A percentile compares a stretch with the other conserved stretches of the same genome.
phyloP scores from a whole-genome alignment of 1,284 basidiomycete genomes.

The Termitomyces sp. region DNA sequence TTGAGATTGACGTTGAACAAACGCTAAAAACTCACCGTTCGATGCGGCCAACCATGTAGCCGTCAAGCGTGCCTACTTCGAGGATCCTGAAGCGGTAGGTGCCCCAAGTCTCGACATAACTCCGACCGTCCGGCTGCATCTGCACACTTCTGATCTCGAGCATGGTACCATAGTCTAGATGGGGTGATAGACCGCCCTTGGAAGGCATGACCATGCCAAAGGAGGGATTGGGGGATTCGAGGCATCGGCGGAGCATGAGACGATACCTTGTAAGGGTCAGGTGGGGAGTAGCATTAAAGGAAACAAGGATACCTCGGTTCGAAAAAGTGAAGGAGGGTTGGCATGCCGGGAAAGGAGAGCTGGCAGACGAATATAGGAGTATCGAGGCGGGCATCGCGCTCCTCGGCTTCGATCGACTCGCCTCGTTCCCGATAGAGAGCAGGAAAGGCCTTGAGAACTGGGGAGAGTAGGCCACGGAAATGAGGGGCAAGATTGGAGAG shows the following conservation, averaged over 20 bases:
- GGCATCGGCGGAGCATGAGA: conserved; percentile 89
- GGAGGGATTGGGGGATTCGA: conserved; percentile 66
- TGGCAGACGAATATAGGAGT: conserved; percentile 91
- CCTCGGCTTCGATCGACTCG: conserved; percentile 63
- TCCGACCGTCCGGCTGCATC: conserved; percentile 85
- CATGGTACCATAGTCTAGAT: conserved; percentile 87
- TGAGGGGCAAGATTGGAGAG: conserved; percentile 6
- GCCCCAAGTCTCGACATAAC: conserved; percentile 85
- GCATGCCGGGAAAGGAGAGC: conserved; percentile 86
- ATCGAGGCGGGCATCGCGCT: conserved; percentile 72
- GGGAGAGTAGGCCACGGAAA: conserved; percentile 1
- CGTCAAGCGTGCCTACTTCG: conserved; percentile 79
- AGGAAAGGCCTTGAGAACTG: conserved; percentile 65
- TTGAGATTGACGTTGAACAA: neutral
- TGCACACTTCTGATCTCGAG: conserved; percentile 84
- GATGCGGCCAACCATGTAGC: conserved; percentile 83
- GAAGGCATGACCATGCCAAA: conserved; percentile 88
- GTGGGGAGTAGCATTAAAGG: conserved; percentile 1
- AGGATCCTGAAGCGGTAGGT: conserved; percentile 81
- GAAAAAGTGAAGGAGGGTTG: conserved; percentile 87
- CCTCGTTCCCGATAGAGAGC: conserved; percentile 45
- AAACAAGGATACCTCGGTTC: conserved; percentile 63
- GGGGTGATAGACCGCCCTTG: conserved; percentile 35
- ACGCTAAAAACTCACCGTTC: conserved; percentile 43
- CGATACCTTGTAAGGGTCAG: conserved; percentile 44